Base-by-base conservation (phyloP, 2,329 filamentous ascomycete species). In the Dothistroma pini region DNA sequence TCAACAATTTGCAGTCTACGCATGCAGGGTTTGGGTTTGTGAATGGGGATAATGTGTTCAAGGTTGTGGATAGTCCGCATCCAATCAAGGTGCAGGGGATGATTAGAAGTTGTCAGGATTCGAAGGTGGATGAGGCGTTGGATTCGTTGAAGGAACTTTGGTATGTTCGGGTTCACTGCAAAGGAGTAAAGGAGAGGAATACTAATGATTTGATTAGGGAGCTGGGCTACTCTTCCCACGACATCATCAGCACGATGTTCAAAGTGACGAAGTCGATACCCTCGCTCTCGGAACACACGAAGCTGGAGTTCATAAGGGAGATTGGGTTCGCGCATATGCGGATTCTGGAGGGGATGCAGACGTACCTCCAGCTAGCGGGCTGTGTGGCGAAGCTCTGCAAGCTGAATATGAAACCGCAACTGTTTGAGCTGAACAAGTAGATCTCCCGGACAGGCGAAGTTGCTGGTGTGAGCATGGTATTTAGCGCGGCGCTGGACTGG, bases 321-420 rank as follows among this genome's bases (percentile, higher is more conserved):
- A 99, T 99, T 76, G 95, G 95, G 57, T 97, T 97, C 77, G 96
- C 95, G 2, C 95, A 99, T 74, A 99, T 99, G 95, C 93, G 96
- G 75, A 93, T 99, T 59, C 80, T 99, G n/a, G 95, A 99, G 74
- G 95, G 95, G 32, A 91, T 99, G 25, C 93, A 97, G 78, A 97
- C 93, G 8, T 84, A 97, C 64, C 83, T 99, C 61, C 95, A 99
- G 77, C 82, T 99, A 51, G 96, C 91, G 72, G 95, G 93, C 11
- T 97, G 93, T 74, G 84, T 99, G 22, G 92, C 91, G 16, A 88
- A 93, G 70, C 81, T 99, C 59, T 95, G 91, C 79, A 96, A 89
- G 81, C 88, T 97, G 75, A 97, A 97, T 76, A 97, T 99, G 93
- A 90, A 96, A 72, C 89, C 91, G 2, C 88, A 89, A 74, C 83